Base-by-base conservation (phyloP, 495 filamentous ascomycete genomes). In the Wilcoxina mikolae region DNA sequence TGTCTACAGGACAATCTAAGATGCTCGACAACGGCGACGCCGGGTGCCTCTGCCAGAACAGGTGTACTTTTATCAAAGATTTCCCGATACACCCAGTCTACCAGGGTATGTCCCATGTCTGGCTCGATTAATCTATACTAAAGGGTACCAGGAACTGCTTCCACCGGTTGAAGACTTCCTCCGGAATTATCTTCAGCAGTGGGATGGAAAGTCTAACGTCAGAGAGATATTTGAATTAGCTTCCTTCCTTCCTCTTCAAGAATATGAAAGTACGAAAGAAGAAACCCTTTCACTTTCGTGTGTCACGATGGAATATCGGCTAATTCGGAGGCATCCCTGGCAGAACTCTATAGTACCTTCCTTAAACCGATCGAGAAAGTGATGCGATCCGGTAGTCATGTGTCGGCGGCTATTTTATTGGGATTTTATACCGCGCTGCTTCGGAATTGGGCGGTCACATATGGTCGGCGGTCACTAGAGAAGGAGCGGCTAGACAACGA, bases 361-460 rank as follows among this genome's bases (percentile, higher is more conserved):
- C 66, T 91, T 23, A 58, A 64, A 9, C 76, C 72, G 5, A 58
- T 86, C 42, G 84, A 94, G 66, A 65, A 55, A 3, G 71, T 73
- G 12, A 43, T 60, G 18, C 51, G 42, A 15, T 24, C 15, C 23
- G 50, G 39, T 15, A 53, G 11, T n/a, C 33, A 64, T 9, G 24
- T 35, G 44, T 55, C 56, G 23, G 58, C 44, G 38, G 33, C 46
- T 24, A 55, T 28, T 10, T 70, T 93, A 3, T 70, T 93, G 7
- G 70, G 68, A 12, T 85, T 88, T 59, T 91, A 89, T 68, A 80
- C 79, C 3, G 64, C 59, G n/a, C 71, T 94, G 23, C 75, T 90
- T 42, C 72, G 69, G 0, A 76, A 78, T 63, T 94, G 87, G 86
- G 75, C 76, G 4, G 61, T 78, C 35, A 63, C 56, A 18, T 57